Conservation (phyloP, 208 protist genomes). For the Leishmania gerbilli region DNA sequence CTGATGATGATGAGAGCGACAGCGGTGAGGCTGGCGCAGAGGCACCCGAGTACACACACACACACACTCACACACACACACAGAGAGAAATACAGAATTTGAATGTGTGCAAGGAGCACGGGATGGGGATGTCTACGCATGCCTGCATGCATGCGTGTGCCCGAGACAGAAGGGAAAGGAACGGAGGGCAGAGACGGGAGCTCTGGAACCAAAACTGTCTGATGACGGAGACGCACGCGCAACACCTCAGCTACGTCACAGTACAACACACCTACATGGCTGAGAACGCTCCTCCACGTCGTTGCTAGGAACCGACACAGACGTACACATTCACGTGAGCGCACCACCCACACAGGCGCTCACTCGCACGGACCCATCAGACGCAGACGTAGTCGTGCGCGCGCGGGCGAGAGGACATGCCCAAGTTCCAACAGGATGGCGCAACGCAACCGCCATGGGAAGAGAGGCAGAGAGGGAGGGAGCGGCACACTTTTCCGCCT, state of each 20-base stretch:
- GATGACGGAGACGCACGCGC: neutral
- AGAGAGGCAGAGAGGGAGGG: neutral
- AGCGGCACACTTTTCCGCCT: neutral
- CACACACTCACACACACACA: neutral
- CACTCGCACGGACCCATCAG: neutral
- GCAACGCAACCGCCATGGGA: too few relatives aligned
- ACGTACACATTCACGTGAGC: neutral
- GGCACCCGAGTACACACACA: neutral
- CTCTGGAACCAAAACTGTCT: neutral
- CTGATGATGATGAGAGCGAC: too few relatives aligned
- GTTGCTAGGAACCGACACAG: neutral
- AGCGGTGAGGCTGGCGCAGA: neutral
- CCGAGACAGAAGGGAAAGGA: neutral
- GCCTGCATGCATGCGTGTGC: neutral
- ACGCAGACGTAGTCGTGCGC: neutral
- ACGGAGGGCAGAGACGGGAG: neutral
- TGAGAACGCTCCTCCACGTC: too few relatives aligned
- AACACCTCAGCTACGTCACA: neutral
- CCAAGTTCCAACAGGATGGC: too few relatives aligned
- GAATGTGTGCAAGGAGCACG: neutral
- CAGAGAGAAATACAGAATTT: neutral
- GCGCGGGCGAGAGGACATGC: neutral
- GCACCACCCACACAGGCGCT: neutral
- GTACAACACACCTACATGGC: too few relatives aligned
- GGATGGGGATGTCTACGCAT: neutral